These are phyloP conservation scores for Fusarium devonianum DNA, from an alignment of 2,329 filamentous ascomycete species.

Conservation along the genomic window DNA sequence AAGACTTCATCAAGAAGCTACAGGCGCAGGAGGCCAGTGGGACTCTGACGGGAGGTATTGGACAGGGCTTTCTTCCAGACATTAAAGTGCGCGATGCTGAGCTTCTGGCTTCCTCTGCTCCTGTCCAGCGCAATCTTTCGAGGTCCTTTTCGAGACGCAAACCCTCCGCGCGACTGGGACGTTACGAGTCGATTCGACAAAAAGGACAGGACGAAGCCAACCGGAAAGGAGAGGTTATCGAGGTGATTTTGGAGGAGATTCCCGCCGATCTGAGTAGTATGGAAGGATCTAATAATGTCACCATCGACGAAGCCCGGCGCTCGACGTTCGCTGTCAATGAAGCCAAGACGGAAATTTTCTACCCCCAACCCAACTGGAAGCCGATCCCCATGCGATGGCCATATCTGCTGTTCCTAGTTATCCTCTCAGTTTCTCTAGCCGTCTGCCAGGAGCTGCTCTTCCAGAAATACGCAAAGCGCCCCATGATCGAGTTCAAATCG, in stretches of 20 bases:
- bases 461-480: constrained; percentile 53
- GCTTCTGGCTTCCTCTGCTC: constrained; percentile 51
- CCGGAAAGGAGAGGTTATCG: constrained; percentile 64
- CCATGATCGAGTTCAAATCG: constrained; percentile 58
- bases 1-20: constrained; percentile 53
- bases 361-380: constrained; percentile 71
- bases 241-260: constrained; percentile 58
- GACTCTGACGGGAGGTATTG: constrained; percentile 64
- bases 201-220: constrained; percentile 67
- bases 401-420: constrained; percentile 62
- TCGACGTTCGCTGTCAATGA: constrained; percentile 50
- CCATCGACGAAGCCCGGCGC: constrained; percentile 45
- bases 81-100: constrained; percentile 58
- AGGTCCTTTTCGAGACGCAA: constrained; percentile 52
- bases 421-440: constrained; percentile 61
- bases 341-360: constrained; percentile 59
- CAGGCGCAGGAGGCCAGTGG: constrained; percentile 63
- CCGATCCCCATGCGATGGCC: constrained; percentile 70
- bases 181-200: constrained; percentile 54
- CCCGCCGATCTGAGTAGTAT: constrained; percentile 61
- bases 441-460: constrained; percentile 63
- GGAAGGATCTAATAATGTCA: constrained; percentile 50
- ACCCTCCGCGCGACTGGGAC: constrained; percentile 35
- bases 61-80: constrained; percentile 59
- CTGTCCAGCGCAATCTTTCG: constrained; percentile 47